A percentile compares a stretch with the other conserved stretches of the same genome.
These are phyloP conservation scores for Petasospora fabianii DNA, from an alignment of 1,139 yeast species.

Conservation along the genomic window DNA sequence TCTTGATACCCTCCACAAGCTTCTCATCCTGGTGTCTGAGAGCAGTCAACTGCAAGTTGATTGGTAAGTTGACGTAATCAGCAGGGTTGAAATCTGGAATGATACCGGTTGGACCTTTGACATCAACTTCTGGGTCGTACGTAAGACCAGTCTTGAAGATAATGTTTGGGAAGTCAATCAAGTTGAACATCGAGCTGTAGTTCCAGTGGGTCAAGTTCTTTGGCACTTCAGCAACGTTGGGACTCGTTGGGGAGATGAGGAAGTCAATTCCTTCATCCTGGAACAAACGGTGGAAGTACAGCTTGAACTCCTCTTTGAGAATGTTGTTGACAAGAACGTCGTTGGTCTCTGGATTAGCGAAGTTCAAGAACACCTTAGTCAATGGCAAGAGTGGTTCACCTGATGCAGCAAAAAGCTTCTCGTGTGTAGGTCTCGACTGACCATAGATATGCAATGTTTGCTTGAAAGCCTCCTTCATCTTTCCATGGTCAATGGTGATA, in stretches of 20 bases:
- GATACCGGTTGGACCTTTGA: constrained; percentile 22
- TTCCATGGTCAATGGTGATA: constrained; percentile 49
- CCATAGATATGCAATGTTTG: constrained; percentile 39
- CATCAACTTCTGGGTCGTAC: constrained; percentile 41
- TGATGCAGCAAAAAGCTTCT: constrained; percentile 50
- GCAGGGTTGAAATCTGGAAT: constrained; percentile 32
- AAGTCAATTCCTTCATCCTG: constrained; percentile 60
- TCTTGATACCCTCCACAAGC: constrained; percentile 41
- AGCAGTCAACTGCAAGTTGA: constrained; percentile 48
- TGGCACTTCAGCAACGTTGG: constrained; percentile 70
- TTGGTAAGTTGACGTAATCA: constrained; percentile 49
- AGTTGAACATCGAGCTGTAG: constrained; percentile 64
- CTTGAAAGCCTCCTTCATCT: constrained; percentile 47
- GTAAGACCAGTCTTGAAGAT: constrained; percentile 59
- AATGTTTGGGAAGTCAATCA: constrained; percentile 63
- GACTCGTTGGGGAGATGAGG: constrained; percentile 62
- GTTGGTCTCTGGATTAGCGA: constrained; percentile 51
- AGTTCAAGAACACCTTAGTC: constrained; percentile 57
- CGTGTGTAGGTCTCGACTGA: constrained; percentile 58
- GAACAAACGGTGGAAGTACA: constrained; percentile 44
- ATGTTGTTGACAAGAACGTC: constrained; percentile 29
- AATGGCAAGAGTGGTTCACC: constrained; percentile 65
- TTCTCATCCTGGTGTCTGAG: constrained; percentile 53
- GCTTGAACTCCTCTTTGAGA: constrained; percentile 42
- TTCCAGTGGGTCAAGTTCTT: constrained; percentile 72